Evolutionary conservation across 2,329 filamentous ascomycete species (phyloP), one percentile per base, ranked within the genome.

Genomic region (Bisporella sp.): DNA sequence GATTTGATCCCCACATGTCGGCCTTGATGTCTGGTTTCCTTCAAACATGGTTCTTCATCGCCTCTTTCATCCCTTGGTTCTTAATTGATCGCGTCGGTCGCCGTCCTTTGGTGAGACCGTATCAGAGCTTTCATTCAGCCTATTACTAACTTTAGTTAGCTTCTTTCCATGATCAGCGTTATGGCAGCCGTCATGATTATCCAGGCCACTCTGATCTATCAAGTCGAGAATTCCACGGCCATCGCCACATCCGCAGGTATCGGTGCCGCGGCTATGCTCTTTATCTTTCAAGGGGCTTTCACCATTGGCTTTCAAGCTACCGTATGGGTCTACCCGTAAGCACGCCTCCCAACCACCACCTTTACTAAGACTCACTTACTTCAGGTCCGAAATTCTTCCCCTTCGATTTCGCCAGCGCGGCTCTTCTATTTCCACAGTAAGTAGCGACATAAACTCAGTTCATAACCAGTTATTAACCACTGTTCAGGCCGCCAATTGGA

Each of bases 211-310:
- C 59, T 72, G 13, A 69, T 72, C 44, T 71, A 69, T 51, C 67
- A 72, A 41, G 67, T 71, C 3, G 57, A 71, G 37, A 58, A 69
- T 47, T 54, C 61, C 2, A 69, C 68, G 0, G 35, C 58, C 2
- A 63, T 67, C 5, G 60, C 67, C 0, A 58, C 61, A 9, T 50
- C 60, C 0, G 64, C 67, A 0, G 70, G 69, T 4, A 69, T 69
- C 9, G 70, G 63, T 4, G 70, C 71, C 0, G 65, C 69, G 0
- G 68, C 62, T 1, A 81, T 82, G 59, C 68, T 84, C 29, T 83
- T 83, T 60, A 68, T 80, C 13, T 82, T 81, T 65, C 78, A 78
- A 60, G 77, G 77, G 1, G 79, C 78, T 66, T 83, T 82, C 59
- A 78, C 76, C 28, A 68, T 75, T 49, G 75, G 75, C n/a, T 82